phyloP scores from a whole-genome alignment of 768 basidiomycete genomes.

The Kwoniella shandongensis region DNA sequence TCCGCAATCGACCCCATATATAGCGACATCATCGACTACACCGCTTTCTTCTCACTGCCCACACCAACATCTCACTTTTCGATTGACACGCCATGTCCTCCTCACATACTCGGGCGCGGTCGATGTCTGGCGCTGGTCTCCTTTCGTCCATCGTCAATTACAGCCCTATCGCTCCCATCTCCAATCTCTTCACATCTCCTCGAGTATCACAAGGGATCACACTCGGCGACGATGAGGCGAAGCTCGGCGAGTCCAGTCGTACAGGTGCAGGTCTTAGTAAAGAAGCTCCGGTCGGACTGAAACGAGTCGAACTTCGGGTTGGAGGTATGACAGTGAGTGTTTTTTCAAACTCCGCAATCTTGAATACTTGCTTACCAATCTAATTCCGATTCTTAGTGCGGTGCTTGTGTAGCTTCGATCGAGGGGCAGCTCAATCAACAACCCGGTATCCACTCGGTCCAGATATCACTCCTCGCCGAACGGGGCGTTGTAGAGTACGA shows the following conservation, averaged over 20 bases:
- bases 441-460: conserved; percentile 83
- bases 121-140: conserved; percentile 12
- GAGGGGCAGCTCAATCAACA: conserved; percentile 57
- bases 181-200: conserved; percentile 21
- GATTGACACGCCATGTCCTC: background rate
- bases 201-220: conserved; percentile 15
- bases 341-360: background rate
- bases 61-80: too few species aligned
- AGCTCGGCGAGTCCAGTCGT: conserved; percentile 19
- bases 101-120: conserved; percentile 5
- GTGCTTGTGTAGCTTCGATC: conserved; percentile 54
- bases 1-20: too few species aligned
- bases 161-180: conserved; percentile 15
- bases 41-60: too few species aligned
- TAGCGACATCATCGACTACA: too few species aligned
- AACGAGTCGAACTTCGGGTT: conserved; percentile 45
- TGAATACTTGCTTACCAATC: too few species aligned
- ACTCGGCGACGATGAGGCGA: conserved; percentile 20
- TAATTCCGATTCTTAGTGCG: conserved; percentile 40
- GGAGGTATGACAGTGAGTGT: conserved; percentile 52
- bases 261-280: conserved; percentile 10
- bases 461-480: conserved; percentile 96
- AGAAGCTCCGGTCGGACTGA: conserved; percentile 19
- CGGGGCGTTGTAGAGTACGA: conserved; percentile 90
- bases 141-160: conserved; percentile 10